These are phyloP conservation scores for Aspergillus fumigatiaffinis DNA, from an alignment of 2,329 filamentous ascomycete species.

Conservation along the genomic window DNA sequence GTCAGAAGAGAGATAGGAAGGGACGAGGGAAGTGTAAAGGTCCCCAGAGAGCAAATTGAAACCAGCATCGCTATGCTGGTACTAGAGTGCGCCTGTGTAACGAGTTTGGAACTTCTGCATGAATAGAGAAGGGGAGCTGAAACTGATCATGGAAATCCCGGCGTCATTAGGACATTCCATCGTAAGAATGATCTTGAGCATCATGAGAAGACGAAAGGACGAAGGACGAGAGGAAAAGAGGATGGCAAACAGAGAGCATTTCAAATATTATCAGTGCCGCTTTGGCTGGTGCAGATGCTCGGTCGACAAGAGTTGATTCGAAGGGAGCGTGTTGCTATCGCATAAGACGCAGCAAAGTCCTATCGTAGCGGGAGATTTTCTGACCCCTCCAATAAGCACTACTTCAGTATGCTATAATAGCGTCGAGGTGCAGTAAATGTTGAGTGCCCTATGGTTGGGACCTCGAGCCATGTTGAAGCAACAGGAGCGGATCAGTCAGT, in stretches of 20 bases:
- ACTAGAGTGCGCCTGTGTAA: not conserved
- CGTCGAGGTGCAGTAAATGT: not conserved
- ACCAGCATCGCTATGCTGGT: not conserved
- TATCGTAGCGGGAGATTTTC: not conserved
- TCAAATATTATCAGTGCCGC: not conserved
- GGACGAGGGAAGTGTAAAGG: not conserved
- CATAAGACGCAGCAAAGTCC: not conserved
- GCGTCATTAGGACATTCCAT: slow-evolving; percentile 11
- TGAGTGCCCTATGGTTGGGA: not conserved
- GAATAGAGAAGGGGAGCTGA: slow-evolving; percentile 1
- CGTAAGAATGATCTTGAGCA: slow-evolving; percentile 1
- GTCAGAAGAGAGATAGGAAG: not conserved
- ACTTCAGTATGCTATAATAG: not conserved
- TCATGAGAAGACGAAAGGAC: not conserved
- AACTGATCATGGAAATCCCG: not conserved
- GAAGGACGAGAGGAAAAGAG: not conserved
- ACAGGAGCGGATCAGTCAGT: not conserved
- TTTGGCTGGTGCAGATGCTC: not conserved
- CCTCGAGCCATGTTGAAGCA: not conserved
- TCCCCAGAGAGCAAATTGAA: not conserved
- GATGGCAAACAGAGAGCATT: not conserved
- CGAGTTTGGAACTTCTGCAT: not conserved
- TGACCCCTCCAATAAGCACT: not conserved
- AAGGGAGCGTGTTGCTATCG: not conserved
- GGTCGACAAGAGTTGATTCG: not conserved